A percentile compares a stretch with the other conserved stretches of the same genome.
Evolutionary conservation across 768 basidiomycete genomes (phyloP).

Genomic region (Mycena leptocephala): DNA sequence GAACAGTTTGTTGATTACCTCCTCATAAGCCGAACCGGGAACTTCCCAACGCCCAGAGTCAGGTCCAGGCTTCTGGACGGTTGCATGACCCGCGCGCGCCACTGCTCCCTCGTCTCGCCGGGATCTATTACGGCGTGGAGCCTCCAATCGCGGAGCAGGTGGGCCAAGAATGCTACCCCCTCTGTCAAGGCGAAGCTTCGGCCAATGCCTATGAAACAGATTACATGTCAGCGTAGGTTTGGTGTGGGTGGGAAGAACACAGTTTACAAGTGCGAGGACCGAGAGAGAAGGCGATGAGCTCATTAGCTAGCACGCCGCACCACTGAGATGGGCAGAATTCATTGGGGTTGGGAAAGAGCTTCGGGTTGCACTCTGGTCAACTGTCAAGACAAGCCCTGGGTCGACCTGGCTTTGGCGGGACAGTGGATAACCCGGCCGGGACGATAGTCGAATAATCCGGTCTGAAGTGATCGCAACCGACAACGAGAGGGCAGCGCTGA

Average conservation of each 20-base stretch:
- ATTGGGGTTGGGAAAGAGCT: background rate
- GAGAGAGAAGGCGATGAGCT: background rate
- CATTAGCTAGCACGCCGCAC: background rate
- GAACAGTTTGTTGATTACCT: no score
- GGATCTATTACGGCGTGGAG: background rate
- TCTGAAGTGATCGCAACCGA: no score
- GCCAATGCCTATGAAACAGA: background rate
- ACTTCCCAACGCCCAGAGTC: slow-evolving; percentile 7
- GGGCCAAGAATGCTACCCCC: background rate
- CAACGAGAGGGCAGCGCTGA: no score
- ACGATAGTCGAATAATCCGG: no score
- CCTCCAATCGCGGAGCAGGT: background rate
- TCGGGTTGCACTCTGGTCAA: slow-evolving; percentile 3
- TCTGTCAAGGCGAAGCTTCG: background rate
- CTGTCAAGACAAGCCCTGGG: background rate
- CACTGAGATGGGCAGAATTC: background rate
- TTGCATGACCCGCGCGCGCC: slow-evolving; percentile 12
- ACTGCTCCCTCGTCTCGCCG: background rate
- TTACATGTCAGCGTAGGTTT: background rate
- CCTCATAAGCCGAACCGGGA: background rate
- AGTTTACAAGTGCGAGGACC: background rate
- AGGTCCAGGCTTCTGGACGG: background rate
- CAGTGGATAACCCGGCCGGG: no score
- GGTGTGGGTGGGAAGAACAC: background rate
- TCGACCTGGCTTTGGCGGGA: no score